Conservation (phyloP, 208 protist genomes). For the Wallacemonas sp. region DNA sequence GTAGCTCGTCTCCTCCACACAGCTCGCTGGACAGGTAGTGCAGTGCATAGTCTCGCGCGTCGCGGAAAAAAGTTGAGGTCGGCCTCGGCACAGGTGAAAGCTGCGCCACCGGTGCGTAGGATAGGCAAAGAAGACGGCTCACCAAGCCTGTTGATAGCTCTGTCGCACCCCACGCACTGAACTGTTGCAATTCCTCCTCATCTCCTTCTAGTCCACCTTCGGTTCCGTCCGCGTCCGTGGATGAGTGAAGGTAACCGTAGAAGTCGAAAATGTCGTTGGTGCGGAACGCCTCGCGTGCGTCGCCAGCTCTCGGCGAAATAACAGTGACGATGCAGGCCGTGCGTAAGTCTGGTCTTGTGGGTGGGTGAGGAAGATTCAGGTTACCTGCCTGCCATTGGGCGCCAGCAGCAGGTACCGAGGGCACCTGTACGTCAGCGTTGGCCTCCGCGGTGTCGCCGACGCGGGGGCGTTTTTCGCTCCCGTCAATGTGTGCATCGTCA, state of each 20-base stretch:
- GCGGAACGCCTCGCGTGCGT: conserved; percentile 19
- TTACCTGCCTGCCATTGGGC: conserved; percentile 7
- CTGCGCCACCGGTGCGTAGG: conserved; percentile 17
- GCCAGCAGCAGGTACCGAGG: background rate
- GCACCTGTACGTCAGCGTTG: background rate
- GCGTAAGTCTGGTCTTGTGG: conserved; percentile 5
- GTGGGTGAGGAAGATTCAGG: conserved; percentile 38
- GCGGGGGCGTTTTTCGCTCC: background rate
- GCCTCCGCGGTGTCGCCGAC: background rate
- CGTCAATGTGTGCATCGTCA: background rate
- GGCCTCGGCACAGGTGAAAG: background rate
- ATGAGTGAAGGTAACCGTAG: conserved; percentile 59
- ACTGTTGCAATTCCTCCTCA: conserved; percentile 45
- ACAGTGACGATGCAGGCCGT: conserved; percentile 49
- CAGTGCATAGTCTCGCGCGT: conserved; percentile 3
- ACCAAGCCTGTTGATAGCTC: conserved; percentile 38
- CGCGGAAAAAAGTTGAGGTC: background rate
- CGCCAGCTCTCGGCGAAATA: conserved; percentile 6
- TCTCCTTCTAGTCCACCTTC: conserved; percentile 4
- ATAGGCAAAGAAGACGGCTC: conserved; percentile 40
- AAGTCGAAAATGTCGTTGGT: conserved; percentile 77
- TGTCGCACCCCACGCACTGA: conserved; percentile 54
- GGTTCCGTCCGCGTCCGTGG: conserved; percentile 18
- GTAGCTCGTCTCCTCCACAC: conserved; percentile 53
- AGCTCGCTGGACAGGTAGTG: conserved; percentile 21